Base-by-base conservation (phyloP, 2,329 filamentous ascomycete genomes). In the Diaporthe citriasiana region DNA sequence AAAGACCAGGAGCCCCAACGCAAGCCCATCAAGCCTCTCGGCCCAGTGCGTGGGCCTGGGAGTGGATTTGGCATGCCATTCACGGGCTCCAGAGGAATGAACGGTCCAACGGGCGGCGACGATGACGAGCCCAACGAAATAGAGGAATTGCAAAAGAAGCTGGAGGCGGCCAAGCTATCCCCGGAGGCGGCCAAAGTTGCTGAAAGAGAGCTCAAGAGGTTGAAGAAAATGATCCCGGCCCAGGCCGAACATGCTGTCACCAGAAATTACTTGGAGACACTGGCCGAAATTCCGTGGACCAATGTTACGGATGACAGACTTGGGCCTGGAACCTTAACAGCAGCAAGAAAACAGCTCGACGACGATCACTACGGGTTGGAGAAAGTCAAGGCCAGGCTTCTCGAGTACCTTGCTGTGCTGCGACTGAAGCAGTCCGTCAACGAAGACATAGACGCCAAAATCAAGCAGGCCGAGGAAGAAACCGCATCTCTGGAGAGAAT, bases 161-260 rank as follows among this genome's bases (percentile, higher is more conserved):
- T 99, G 12, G 91, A 97, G 65, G 92, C 92, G 59, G 95, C 96
- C 0, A 91, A 93, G 76, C 88, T 99, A 55, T 93, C 93, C 0
- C 89, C 93, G 0, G 97, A 99, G 77, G 95, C 95, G 9, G 89
- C 93, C 75, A 98, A 97, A 84, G 91, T 97, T n/a, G 96, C 95
- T 1, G 93, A 97, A 73, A 90, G 95, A 70, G 97, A 99, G 82
- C 83, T 99, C 60, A 94, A 94, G 79, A 89, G 97, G 30, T 85
- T 99, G 76, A 94, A 94, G 79, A 98, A 98, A 86, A 98, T 98
- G 94, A 95, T 95, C 79, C 95, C 97, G 0, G 94, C 94, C 68
- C 97, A 98, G 81, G 96, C 97, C 50, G 97, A 99, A 80, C 98
- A 98, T 80, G 94, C 97, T 76, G 96, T 99, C 17, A 95, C 94